Base-by-base conservation (phyloP, 192 early-diverging fungal species). In the Coemansia pectinata region DNA sequence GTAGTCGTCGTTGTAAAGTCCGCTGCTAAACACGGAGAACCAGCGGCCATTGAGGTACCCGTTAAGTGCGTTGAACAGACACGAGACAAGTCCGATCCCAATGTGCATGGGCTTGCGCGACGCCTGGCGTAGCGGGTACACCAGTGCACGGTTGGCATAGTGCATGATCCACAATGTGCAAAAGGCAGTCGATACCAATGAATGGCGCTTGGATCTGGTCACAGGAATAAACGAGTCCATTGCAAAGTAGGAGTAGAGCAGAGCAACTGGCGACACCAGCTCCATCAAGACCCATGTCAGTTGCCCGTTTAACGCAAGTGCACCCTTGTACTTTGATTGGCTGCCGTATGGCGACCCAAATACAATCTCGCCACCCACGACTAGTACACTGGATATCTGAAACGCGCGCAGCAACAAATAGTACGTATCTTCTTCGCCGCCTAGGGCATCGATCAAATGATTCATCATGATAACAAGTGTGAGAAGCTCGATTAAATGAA, bases 1-100 rank as follows among this genome's bases (percentile, higher is more conserved):
- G 38, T 27, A 63, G 21, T 10, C 33, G 3, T n/a, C 36, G 1
- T 15, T 19, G 23, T 40, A 65, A 9, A 55, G 12, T 3, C 52
- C 36, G 21, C n/a, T 21, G 19, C 38, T 15, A 57, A 58, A 69
- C 12, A 48, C 27, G 5, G 65, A 50, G 29, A 81, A 63, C 76
- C 76, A 81, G n/a, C 72, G 76, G 25, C 79, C 84, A 62, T 81
- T 82, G 39, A 79, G 63, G 38, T 77, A 85, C 15, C 76, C 84
- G 63, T 85, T 85, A 17, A 85, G 14, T 3, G 59, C 9, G 44
- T 85, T 85, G 69, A 85, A 85, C 9, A 71, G 1, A 10, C 68
- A 50, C 5, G 79, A 79, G 5, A 59, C 48, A 3, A 85, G 66
- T 62, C 78, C 69, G 9, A 82, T 78, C 3, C 71, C 73, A 38